Percentiles rank a stretch among this genome's conserved stretches.
Evolutionary conservation across 2,329 filamentous ascomycete genomes (phyloP).

Genomic region (Alternaria sp.): DNA sequence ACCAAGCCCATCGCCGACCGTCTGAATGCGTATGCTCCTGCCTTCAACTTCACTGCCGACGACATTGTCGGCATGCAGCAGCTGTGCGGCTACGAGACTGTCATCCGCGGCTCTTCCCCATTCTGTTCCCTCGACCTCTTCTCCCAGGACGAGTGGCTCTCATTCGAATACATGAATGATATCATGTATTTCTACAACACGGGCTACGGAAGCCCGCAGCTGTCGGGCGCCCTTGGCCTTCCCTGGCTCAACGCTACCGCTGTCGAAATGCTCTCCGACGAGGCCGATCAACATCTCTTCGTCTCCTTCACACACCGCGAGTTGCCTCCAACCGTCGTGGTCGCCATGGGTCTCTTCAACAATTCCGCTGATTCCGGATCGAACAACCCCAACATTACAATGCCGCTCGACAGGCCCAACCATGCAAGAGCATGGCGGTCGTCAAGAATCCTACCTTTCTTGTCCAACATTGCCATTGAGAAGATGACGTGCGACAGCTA

Average conservation of each 20-base stretch:
- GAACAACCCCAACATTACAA: constrained; percentile 67
- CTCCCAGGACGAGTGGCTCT: constrained; percentile 69
- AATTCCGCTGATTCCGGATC: constrained; percentile 66
- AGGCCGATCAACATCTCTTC: constrained; percentile 66
- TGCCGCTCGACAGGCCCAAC: constrained; percentile 70
- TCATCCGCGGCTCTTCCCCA: constrained; percentile 67
- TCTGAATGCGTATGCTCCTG: constrained; percentile 61
- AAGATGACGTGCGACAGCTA: constrained; percentile 68
- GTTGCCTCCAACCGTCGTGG: constrained; percentile 70
- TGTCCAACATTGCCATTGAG: constrained; percentile 73
- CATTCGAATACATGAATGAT: constrained; percentile 71
- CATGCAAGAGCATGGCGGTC: constrained; percentile 69
- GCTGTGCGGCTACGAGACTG: constrained; percentile 71
- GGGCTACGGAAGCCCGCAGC: constrained; percentile 66
- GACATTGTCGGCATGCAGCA: constrained; percentile 73
- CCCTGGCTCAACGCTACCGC: constrained; percentile 73
- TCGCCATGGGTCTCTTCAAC: constrained; percentile 75
- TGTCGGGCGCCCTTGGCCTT: constrained; percentile 67
- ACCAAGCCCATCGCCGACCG: constrained; percentile 68
- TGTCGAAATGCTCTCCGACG: constrained; percentile 57
- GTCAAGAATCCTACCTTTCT: constrained; percentile 69
- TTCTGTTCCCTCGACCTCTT: constrained; percentile 70
- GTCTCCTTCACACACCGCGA: constrained; percentile 75
- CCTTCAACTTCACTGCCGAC: constrained; percentile 69
- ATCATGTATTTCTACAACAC: constrained; percentile 71